These are phyloP conservation scores for Penicillium sp. DNA, from an alignment of 2,329 filamentous ascomycete species.

Conservation along the genomic window DNA sequence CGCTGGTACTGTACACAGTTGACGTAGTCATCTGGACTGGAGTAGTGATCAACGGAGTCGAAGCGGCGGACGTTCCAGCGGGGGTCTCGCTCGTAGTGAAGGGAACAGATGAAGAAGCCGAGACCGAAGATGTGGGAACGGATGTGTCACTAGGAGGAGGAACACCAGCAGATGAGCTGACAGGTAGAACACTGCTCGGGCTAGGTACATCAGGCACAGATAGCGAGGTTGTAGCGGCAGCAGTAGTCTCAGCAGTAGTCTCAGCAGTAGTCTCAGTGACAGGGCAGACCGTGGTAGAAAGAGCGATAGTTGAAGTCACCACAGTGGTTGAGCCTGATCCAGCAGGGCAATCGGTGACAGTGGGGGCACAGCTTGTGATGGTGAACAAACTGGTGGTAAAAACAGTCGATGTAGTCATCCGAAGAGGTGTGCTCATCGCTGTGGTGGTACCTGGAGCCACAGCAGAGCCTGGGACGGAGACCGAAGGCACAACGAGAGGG, in stretches of 20 bases:
- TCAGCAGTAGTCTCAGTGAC: conserved; percentile 34
- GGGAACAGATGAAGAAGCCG: not conserved
- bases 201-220: not conserved
- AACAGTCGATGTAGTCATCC: conserved; percentile 38
- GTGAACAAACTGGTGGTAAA: conserved; percentile 38
- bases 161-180: not conserved
- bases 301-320: conserved; percentile 54
- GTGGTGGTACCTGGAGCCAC: conserved; percentile 9
- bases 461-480: conserved; percentile 6
- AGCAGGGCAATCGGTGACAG: conserved; percentile 52
- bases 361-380: conserved; percentile 41
- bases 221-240: not conserved
- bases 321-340: conserved; percentile 43
- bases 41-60: not conserved
- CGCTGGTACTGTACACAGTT: conserved; percentile 36
- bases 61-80: not conserved
- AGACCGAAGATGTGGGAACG: not conserved
- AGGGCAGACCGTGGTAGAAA: conserved; percentile 61
- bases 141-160: not conserved
- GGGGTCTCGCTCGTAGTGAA: not conserved
- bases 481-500: conserved; percentile 15
- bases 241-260: conserved; percentile 24
- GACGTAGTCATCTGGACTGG: conserved; percentile 30
- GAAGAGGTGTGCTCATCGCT: conserved; percentile 15
- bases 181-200: not conserved